Conservation (phyloP, 768 basidiomycete species). For the Pleurotus djamor region DNA sequence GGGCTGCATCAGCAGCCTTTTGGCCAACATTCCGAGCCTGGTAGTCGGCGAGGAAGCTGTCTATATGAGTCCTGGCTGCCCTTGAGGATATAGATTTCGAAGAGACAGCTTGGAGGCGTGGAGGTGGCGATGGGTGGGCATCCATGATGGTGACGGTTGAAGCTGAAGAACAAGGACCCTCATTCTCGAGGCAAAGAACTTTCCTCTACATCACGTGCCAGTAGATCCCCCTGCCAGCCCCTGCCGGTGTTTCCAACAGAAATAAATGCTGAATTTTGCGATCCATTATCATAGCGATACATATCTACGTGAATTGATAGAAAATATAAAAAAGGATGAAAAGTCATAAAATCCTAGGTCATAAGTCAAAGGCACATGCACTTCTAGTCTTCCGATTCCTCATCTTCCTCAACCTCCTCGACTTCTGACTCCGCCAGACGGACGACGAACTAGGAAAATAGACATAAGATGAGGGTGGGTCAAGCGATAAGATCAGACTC, state of each 20-base stretch:
- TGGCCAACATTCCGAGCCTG: slow-evolving; percentile 41
- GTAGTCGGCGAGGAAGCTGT: slow-evolving; percentile 47
- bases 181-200: neutral
- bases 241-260: neutral
- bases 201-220: neutral
- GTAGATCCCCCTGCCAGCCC: neutral
- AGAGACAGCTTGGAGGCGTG: slow-evolving; percentile 39
- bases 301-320: neutral
- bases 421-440: neutral
- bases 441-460: neutral
- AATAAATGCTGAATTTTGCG: neutral
- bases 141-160: slow-evolving; percentile 34
- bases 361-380: neutral
- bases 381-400: neutral
- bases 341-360: neutral
- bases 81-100: slow-evolving; percentile 35
- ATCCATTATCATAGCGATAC: neutral
- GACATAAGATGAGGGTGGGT: neutral
- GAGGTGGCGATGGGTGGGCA: slow-evolving; percentile 41
- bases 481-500: neutral
- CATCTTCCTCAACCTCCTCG: neutral
- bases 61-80: slow-evolving; percentile 35
- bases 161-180: neutral
- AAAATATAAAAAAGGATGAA: neutral
- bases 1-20: slow-evolving; percentile 51